Conservation (phyloP, 192 early-diverging fungal species). For the Coemansia sp. region DNA sequence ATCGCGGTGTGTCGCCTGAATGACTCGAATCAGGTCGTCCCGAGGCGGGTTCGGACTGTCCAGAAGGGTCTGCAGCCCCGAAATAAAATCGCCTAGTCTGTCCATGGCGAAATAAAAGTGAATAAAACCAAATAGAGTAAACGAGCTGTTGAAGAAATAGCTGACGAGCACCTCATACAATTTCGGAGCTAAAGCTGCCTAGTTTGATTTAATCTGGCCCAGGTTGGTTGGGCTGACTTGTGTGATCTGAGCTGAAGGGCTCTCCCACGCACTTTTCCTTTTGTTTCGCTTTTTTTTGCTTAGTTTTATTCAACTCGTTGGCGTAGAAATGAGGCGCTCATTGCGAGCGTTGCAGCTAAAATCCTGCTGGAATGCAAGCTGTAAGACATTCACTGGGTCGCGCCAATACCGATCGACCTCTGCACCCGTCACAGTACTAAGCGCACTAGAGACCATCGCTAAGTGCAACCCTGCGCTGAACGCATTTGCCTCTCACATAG, state of each 20-base stretch:
- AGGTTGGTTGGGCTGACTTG: background rate
- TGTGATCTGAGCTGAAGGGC: background rate
- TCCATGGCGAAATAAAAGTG: constrained; percentile 26
- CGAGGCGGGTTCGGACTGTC: constrained; percentile 45
- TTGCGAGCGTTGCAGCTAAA: background rate
- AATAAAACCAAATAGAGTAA: background rate
- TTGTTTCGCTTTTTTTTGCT: background rate
- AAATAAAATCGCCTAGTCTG: constrained; percentile 39
- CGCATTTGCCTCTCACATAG: constrained; percentile 9
- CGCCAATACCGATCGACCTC: background rate
- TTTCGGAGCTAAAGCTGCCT: no score
- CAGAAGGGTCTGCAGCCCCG: constrained; percentile 40
- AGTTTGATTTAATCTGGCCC: background rate
- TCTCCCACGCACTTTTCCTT: background rate
- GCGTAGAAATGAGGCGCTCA: background rate
- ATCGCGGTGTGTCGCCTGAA: constrained; percentile 40
- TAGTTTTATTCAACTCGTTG: background rate
- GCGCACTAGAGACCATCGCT: constrained; percentile 15
- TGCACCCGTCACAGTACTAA: constrained; percentile 6
- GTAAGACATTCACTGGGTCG: background rate
- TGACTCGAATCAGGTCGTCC: constrained; percentile 37
- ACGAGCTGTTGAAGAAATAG: background rate
- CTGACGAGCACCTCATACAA: background rate
- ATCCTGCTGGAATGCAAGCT: background rate
- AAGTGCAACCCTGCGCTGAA: constrained; percentile 27